Evolutionary conservation across 768 basidiomycete species (phyloP), one percentile per base, ranked within the genome.

Genomic region (Lentinula edodes): DNA sequence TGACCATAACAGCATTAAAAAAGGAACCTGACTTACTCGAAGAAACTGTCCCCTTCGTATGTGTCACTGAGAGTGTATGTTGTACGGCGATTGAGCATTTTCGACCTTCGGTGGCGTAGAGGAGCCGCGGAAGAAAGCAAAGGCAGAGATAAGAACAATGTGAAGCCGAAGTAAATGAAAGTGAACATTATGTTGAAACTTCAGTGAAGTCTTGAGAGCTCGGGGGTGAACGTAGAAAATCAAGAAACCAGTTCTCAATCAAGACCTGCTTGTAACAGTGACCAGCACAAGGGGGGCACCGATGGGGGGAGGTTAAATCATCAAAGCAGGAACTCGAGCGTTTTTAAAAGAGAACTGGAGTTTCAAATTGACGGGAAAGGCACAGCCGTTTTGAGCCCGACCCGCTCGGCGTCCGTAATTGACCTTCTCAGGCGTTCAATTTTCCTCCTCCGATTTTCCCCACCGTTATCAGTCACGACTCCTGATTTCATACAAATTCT

Each of bases 261-360:
- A 54, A 61, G 60, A 42, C 60, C 60, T 34, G 60, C 51, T 59
- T 59, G 58, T 18, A 50, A 23, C 55, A 59, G 58, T 59, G 58
- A 59, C 58, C 58, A 59, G 58, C 58, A 59, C 58, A 48, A 59
- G 41, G 42, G 45, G 41, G 42, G 58, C 39, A 18, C 41, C 23
- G 38, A 56, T 23, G 38, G 39, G 32, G 41, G 55, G 41, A n/a
- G 55, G 42, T 38, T 36, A 15, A 52, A 35, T 9, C 18, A 55
- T 28, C 5, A 6, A 28, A 43, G 41, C 6, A 9, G 1, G 18
- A 20, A 28, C 28, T 28, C 28, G 2, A 4, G 28, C 28, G 2
- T 0, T 28, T 28, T 28, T 28, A 28, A 28, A 41, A 41, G 12
- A 41, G 15, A 41, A 41, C 10, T 41, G 39, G 12, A 6, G 15